Percentiles rank a stretch among this genome's conserved stretches.
phyloP scores from a whole-genome alignment of 164 flowering plant genomes.

The Taxillus chinensis region DNA sequence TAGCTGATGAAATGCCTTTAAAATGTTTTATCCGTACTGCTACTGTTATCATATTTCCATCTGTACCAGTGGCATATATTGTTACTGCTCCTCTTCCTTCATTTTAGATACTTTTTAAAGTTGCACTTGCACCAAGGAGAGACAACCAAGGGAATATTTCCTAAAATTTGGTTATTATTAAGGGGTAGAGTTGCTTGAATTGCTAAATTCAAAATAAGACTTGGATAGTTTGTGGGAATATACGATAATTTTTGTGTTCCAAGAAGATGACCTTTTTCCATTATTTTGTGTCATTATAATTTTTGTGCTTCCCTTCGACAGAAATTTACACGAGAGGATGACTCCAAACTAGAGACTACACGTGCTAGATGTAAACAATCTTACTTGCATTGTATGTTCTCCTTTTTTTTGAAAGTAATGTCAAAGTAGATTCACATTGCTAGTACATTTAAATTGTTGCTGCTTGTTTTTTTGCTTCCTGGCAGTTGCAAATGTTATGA shows the following conservation, averaged over 20 bases:
- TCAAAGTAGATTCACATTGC: neutral
- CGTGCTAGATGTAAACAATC: constrained; percentile 53
- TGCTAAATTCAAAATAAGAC: too few species aligned
- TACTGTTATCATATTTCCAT: too few species aligned
- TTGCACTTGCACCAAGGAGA: too few species aligned
- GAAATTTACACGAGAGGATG: constrained; percentile 54
- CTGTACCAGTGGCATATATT: neutral
- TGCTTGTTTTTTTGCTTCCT: constrained; percentile 6
- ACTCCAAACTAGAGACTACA: constrained; percentile 49
- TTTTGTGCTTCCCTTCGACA: constrained; percentile 10
- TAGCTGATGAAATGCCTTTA: too few species aligned
- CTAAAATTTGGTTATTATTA: too few species aligned
- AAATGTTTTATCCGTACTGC: too few species aligned
- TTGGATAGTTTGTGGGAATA: too few species aligned
- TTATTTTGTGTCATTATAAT: neutral
- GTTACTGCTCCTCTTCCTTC: neutral
- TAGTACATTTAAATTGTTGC: constrained; percentile 7
- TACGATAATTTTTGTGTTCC: too few species aligned
- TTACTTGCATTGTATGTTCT: neutral
- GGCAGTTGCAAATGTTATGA: constrained; percentile 69
- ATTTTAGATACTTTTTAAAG: too few species aligned
- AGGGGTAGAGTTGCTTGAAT: too few species aligned
- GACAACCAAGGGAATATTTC: too few species aligned
- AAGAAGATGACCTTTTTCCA: too few species aligned
- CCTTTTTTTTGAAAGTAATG: neutral